Percentiles rank a stretch among this genome's conserved stretches.
phyloP scores from a whole-genome alignment of 78 protist species.

The Salpingoeca rosetta region DNA sequence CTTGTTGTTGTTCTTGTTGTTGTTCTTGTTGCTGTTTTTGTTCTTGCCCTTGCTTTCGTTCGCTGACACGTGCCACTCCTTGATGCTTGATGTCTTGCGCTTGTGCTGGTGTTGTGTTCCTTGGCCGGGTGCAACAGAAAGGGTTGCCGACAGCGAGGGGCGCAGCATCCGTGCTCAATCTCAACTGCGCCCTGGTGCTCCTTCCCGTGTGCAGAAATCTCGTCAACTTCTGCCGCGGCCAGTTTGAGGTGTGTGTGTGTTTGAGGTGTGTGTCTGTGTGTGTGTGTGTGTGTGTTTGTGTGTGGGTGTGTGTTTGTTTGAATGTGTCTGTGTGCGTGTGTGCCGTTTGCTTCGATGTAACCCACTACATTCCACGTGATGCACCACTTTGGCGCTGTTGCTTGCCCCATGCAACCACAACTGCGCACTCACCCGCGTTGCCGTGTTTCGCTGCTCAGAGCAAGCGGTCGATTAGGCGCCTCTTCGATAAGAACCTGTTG shows the following conservation, averaged over 20 bases:
- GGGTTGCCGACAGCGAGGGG: constrained; percentile 48
- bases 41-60: too few species aligned
- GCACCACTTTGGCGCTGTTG: too few species aligned
- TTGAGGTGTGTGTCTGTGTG: too few species aligned
- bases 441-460: not conserved
- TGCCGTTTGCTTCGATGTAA: too few species aligned
- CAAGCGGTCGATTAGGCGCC: constrained; percentile 35
- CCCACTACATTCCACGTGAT: too few species aligned
- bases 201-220: constrained; percentile 67
- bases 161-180: constrained; percentile 39
- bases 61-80: too few species aligned
- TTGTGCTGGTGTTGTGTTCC: not conserved
- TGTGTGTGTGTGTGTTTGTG: too few species aligned
- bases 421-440: not conserved
- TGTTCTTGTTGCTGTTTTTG: too few species aligned
- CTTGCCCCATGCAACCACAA: too few species aligned
- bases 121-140: constrained; percentile 1
- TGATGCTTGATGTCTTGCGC: not conserved
- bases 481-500: constrained; percentile 66
- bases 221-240: constrained; percentile 24
- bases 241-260: not conserved
- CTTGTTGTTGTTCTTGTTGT: too few species aligned
- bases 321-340: not conserved
- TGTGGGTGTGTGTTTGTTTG: too few species aligned
- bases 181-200: constrained; percentile 56